Conservation (phyloP, 2,329 filamentous ascomycete species). For the Coleophoma eucalyptorum region DNA sequence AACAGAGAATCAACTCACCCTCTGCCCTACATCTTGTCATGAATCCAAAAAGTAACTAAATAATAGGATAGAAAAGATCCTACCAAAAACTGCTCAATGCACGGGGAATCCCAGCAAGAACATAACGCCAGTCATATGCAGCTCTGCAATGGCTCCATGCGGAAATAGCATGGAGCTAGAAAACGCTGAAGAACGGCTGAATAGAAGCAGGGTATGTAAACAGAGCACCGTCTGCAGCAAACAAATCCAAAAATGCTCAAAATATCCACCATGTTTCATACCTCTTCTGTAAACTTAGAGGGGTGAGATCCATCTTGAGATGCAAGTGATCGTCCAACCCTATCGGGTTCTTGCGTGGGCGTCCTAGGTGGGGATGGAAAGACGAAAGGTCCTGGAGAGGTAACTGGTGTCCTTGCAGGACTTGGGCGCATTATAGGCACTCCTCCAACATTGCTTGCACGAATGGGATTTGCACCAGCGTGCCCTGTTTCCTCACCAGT, state of each 20-base stretch:
- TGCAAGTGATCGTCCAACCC: conserved; percentile 36
- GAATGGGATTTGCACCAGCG: conserved; percentile 30
- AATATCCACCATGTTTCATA: conserved; percentile 20
- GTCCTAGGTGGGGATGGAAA: conserved; percentile 19
- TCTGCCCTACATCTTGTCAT: no score
- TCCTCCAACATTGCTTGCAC: conserved; percentile 41
- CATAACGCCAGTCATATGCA: conserved; percentile 23
- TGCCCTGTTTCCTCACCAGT: conserved; percentile 41
- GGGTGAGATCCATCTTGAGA: conserved; percentile 40
- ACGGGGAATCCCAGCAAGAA: conserved; percentile 6
- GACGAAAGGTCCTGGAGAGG: conserved; percentile 47
- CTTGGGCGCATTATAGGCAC: conserved; percentile 59
- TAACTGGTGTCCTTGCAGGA: conserved; percentile 60
- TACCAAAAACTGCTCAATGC: conserved; percentile 13
- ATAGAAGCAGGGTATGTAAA: conserved; percentile 18
- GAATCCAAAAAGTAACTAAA: no score
- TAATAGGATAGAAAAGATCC: conserved; percentile 7
- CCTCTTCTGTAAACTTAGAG: conserved; percentile 42
- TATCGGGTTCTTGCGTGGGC: conserved; percentile 21
- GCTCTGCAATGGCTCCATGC: conserved; percentile 9
- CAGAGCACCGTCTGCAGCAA: conserved; percentile 16
- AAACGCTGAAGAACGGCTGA: conserved; percentile 12
- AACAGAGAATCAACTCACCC: no score
- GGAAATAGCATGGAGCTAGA: conserved; percentile 4
- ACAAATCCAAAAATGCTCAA: conserved; percentile 1